Evolutionary conservation across 805 yeast species (phyloP), one percentile per base, ranked within the genome.

Genomic region (Metschnikowia hibisci): DNA sequence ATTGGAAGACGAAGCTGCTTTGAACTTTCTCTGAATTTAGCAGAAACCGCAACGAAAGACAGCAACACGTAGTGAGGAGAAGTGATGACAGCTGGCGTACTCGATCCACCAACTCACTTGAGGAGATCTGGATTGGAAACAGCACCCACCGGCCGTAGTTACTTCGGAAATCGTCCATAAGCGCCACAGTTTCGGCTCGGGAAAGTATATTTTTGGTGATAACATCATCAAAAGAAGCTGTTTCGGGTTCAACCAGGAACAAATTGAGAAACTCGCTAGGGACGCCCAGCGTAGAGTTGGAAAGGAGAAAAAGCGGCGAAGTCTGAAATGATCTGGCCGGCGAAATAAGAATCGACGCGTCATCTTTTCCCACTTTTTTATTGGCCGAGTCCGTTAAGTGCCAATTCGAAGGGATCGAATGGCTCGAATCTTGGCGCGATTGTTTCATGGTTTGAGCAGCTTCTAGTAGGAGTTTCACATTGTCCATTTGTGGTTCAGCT

Each of bases 71-170:
- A 1, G 87, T 81, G 12, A 85, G 61, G n/a, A 86, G 64, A 30
- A 86, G 63, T 1, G 90, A 80, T 15, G 86, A 80, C 30, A 72
- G 68, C 18, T 55, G 46, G 31, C 79, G 58, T 32, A 84, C 68
- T 27, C 74, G 60, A 4, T 67, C 72, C 8, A 83, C 64, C 16
- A 85, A 63, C 28, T 64, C 66, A 14, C 65, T 73, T 0, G 82
- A 71, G 4, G 80, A 57, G 28, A 75, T 55, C 11, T 65, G 66
- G 25, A 74, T 73, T 0, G 90, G 88, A 39, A 85, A 78, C 42
- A 85, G 78, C 3, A 84, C 80, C 95, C 95, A 86, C 25, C 87
- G 71, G 4, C 89, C 87, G 55, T 81, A 85, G 53, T 83, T 73
- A 38, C 80, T 77, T 33, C 84, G 66, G 57, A 85, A 86, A 36